Evolutionary conservation across 805 yeast species (phyloP).

Genomic region (Teunomyces lycoperdinae): DNA sequence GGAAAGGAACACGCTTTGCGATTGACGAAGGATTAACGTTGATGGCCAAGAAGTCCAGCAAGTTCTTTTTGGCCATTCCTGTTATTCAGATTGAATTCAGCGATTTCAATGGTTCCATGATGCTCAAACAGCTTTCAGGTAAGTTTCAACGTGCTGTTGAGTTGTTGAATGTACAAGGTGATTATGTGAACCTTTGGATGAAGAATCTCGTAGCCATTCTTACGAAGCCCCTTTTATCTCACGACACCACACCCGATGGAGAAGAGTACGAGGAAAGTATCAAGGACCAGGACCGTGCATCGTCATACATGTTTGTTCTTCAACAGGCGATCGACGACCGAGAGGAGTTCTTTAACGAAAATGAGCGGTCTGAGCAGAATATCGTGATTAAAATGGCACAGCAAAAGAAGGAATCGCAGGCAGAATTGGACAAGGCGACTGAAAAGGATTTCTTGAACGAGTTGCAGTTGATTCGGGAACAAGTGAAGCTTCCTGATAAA

Average conservation of each 20-base stretch:
- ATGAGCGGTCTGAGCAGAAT: constrained; percentile 19
- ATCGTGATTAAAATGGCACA: constrained; percentile 16
- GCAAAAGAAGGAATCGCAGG: constrained; percentile 16
- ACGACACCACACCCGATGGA: constrained; percentile 56
- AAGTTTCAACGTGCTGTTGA: constrained; percentile 16
- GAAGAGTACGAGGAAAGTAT: constrained; percentile 77
- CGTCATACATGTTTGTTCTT: constrained; percentile 53
- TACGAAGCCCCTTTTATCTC: constrained; percentile 45
- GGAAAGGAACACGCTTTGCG: constrained; percentile 8
- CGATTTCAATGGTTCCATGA: constrained; percentile 17
- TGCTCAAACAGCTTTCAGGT: constrained; percentile 18
- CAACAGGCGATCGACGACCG: constrained; percentile 47
- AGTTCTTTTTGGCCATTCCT: constrained; percentile 31
- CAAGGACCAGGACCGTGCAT: constrained; percentile 70
- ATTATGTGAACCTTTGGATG: constrained; percentile 51
- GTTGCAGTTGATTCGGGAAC: constrained; percentile 16
- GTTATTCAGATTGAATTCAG: constrained; percentile 17
- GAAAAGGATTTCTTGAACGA: constrained; percentile 24
- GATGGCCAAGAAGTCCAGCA: constrained; percentile 34
- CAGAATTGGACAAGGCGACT: constrained; percentile 23
- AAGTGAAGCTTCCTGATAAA: constrained; percentile 30
- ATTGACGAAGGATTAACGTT: constrained; percentile 29
- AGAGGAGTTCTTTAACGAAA: constrained; percentile 37
- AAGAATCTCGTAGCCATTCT: constrained; percentile 41
- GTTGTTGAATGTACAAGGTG: constrained; percentile 52